Evolutionary conservation across 805 yeast species (phyloP).

Genomic region (Metschnikowia proteae): DNA sequence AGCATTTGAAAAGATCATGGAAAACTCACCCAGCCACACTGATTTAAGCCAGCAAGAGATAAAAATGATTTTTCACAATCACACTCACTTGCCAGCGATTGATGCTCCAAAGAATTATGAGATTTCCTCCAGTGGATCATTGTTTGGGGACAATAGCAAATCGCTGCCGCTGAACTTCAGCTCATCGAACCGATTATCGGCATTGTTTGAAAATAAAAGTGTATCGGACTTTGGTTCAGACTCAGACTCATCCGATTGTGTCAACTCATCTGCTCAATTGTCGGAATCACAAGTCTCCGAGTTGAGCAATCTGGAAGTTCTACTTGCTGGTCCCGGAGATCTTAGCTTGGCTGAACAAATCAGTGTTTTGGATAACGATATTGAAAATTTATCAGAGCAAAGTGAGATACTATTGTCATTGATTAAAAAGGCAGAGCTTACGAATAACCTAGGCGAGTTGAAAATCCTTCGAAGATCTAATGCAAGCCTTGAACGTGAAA

Average conservation of each 20-base stretch:
- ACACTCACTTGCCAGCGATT: slow-evolving; percentile 2
- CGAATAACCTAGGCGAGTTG: slow-evolving; percentile 68
- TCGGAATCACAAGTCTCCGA: slow-evolving; percentile 12
- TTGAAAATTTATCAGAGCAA: slow-evolving; percentile 59
- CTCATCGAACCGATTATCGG: slow-evolving; percentile 20
- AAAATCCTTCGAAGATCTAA: slow-evolving; percentile 66
- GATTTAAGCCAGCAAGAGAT: slow-evolving; percentile 4
- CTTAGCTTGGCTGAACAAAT: slow-evolving; percentile 66
- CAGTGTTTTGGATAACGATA: slow-evolving; percentile 50
- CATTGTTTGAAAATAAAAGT: slow-evolving; percentile 34
- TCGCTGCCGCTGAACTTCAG: slow-evolving; percentile 5
- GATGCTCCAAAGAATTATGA: not conserved
- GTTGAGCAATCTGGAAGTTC: slow-evolving; percentile 30
- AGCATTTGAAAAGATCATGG: slow-evolving; percentile 60
- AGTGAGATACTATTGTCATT: slow-evolving; percentile 62
- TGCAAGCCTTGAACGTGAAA: slow-evolving; percentile 62
- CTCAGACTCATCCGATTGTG: slow-evolving; percentile 24
- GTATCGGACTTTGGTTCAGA: slow-evolving; percentile 28
- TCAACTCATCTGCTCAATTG: slow-evolving; percentile 3
- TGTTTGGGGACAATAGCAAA: slow-evolving; percentile 9
- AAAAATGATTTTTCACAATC: not conserved
- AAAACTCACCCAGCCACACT: slow-evolving; percentile 14
- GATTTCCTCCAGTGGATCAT: slow-evolving; percentile 7
- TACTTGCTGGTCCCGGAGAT: slow-evolving; percentile 66
- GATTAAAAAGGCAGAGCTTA: slow-evolving; percentile 76